Evolutionary conservation across 345 rosid genomes (phyloP).

Genomic region (Laguncularia racemosa): DNA sequence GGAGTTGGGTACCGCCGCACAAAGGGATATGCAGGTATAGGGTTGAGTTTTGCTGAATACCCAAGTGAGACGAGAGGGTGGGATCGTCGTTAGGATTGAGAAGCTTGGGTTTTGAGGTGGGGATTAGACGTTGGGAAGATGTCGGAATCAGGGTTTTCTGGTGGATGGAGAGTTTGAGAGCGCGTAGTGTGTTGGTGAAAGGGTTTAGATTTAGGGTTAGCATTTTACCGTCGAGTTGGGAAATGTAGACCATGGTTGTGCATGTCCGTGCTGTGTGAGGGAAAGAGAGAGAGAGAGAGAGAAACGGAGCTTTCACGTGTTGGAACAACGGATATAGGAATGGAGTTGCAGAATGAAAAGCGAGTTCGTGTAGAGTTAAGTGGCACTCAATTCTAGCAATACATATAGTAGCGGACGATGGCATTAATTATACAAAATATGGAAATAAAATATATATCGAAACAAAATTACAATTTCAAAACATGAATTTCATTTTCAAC

Average conservation of each 20-base stretch:
- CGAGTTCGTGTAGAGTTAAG: too few relatives aligned
- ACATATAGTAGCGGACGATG: too few relatives aligned
- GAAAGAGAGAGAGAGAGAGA: too few relatives aligned
- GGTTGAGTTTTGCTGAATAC: constrained; percentile 40
- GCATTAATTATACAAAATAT: too few relatives aligned
- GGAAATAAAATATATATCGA: too few relatives aligned
- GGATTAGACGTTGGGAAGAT: constrained; percentile 28
- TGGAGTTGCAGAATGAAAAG: too few relatives aligned
- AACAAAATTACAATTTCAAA: too few relatives aligned
- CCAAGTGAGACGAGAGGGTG: constrained; percentile 37
- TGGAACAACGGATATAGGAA: too few relatives aligned
- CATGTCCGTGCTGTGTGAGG: too few relatives aligned
- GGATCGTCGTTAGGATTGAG: constrained; percentile 12
- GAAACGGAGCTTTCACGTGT: too few relatives aligned
- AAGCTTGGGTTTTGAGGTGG: constrained; percentile 11
- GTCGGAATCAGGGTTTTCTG: constrained; percentile 33
- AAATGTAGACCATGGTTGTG: constrained; percentile 67
- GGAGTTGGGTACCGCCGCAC: constrained; percentile 42
- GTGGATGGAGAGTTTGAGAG: constrained; percentile 40
- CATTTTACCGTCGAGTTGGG: constrained; percentile 42
- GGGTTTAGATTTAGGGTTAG: constrained; percentile 42
- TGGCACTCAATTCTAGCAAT: too few relatives aligned
- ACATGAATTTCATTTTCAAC: too few relatives aligned
- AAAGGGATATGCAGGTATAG: constrained; percentile 46
- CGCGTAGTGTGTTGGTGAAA: constrained; percentile 36